Evolutionary conservation across 2,329 filamentous ascomycete genomes (phyloP), one percentile per base, ranked within the genome.

Genomic region (Exophiala viscosa): DNA sequence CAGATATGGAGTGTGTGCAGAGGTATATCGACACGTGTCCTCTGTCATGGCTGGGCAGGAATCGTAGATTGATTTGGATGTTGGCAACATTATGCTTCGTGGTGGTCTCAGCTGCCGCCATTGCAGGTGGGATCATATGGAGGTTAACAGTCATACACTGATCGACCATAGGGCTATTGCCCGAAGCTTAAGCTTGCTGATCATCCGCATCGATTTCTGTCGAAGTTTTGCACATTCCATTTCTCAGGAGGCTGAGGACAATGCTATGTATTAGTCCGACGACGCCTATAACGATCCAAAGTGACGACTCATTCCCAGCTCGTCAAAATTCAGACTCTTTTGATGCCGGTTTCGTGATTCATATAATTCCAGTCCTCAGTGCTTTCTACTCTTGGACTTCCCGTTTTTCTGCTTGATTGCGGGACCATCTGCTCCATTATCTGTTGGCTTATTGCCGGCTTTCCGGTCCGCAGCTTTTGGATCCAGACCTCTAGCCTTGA

Each of bases 401-500:
- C 15, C 39, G 20, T 38, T 13, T n/a, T 42, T 28, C 36, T 20
- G n/a, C 23, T 48, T 48, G 15, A 17, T 10, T 10, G 18, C 35
- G 13, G 17, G n/a, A 11, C 33, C 14, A 5, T 10, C 31, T 34
- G 20, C 23, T 38, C 20, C 18, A 31, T 6, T 33, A 13, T 28
- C 41, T 15, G 28, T 41, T 15, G 28, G 41, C 35, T 36, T 49
- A 7, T 33, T 40, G n/a, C 14, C 35, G 15, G 45, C 46, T 32
- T 55, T 54, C 3, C 48, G 45, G 42, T 52, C 49, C 18, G 79
- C 71, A 32, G 79, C 83, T 65, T 80, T 83, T 1, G 87, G 87
- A 68, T 91, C 83, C 48, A 91, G 70, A 55, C 88, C 88, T 66
- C 87, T 85, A 64, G 83, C 82, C 62, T 86, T 82, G 77, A 90